A percentile compares a stretch with the other conserved stretches of the same genome.
Evolutionary conservation across 352 stramenopile species (phyloP).

Genomic region (Pythium rhizo-oryzae): DNA sequence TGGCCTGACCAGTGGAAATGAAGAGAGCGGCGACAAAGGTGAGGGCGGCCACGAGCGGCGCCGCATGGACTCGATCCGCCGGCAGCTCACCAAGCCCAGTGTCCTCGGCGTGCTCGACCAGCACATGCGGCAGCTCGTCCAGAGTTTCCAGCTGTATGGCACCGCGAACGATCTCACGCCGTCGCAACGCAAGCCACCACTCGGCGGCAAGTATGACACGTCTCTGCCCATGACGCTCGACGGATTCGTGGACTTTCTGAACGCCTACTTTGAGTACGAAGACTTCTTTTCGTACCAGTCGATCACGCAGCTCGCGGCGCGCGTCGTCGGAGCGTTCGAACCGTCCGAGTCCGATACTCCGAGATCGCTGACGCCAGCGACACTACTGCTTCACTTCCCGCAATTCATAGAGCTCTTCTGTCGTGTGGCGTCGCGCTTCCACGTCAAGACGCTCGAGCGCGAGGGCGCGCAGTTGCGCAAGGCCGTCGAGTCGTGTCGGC

Average conservation of each 20-base stretch:
- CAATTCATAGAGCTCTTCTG: constrained; percentile 75
- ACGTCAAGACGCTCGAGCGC: constrained; percentile 44
- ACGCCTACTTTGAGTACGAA: constrained; percentile 80
- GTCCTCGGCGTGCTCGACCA: constrained; percentile 52
- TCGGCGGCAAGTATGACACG: constrained; percentile 20
- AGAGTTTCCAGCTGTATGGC: constrained; percentile 71
- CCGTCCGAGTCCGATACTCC: background rate
- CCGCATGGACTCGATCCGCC: constrained; percentile 48
- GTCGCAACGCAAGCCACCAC: background rate
- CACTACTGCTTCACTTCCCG: constrained; percentile 44
- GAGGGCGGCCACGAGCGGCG: background rate
- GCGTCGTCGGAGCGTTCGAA: constrained; percentile 9
- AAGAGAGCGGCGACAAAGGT: no score
- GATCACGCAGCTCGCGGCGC: constrained; percentile 24
- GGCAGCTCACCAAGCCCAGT: constrained; percentile 50
- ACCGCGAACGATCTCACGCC: constrained; percentile 25
- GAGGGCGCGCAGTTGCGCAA: constrained; percentile 58
- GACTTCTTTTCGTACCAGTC: constrained; percentile 63
- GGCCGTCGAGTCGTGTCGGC: constrained; percentile 54
- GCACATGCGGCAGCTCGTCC: constrained; percentile 43
- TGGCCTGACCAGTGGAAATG: no score
- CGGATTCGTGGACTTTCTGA: constrained; percentile 78
- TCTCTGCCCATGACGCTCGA: constrained; percentile 55
- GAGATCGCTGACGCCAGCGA: background rate
- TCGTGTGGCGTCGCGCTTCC: constrained; percentile 53